Conservation (phyloP, 805 yeast species). For the Kazachstania kunashirensis region DNA sequence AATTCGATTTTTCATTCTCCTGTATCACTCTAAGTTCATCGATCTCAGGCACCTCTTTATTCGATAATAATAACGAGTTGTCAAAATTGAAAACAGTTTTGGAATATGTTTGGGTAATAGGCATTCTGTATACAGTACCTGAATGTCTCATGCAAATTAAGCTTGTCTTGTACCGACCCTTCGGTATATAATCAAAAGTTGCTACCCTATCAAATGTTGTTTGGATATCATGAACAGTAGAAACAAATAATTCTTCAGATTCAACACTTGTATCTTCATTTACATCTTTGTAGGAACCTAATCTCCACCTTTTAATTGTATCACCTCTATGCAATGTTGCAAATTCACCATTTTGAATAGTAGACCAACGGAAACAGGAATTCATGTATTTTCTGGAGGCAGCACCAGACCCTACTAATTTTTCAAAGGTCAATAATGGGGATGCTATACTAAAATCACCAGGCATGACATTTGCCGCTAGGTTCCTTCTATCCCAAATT, state of each 20-base stretch:
- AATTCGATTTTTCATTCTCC: slow-evolving; percentile 12
- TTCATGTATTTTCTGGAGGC: slow-evolving; percentile 48
- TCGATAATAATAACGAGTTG: slow-evolving; percentile 55
- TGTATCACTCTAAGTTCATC: slow-evolving; percentile 22
- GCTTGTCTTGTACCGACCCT: slow-evolving; percentile 47
- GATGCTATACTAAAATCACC: slow-evolving; percentile 34
- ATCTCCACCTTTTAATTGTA: slow-evolving; percentile 68
- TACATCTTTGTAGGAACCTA: slow-evolving; percentile 43
- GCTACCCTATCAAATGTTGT: slow-evolving; percentile 75
- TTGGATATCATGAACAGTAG: slow-evolving; percentile 62
- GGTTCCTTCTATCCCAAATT: slow-evolving; percentile 68
- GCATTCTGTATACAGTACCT: slow-evolving; percentile 77
- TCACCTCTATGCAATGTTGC: slow-evolving; percentile 74
- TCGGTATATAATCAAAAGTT: slow-evolving; percentile 73
- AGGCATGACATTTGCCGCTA: slow-evolving; percentile 28
- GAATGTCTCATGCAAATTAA: slow-evolving; percentile 85
- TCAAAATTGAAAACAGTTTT: slow-evolving; percentile 55
- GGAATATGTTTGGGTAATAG: slow-evolving; percentile 56
- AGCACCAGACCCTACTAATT: slow-evolving; percentile 46
- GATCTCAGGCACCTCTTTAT: slow-evolving; percentile 23
- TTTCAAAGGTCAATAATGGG: slow-evolving; percentile 52
- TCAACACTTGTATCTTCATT: slow-evolving; percentile 10
- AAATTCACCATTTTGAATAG: slow-evolving; percentile 58
- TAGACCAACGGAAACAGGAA: slow-evolving; percentile 62
- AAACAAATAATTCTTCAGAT: slow-evolving; percentile 60